Evolutionary conservation across 148 eudicot species (phyloP), one percentile per base, ranked within the genome.

Genomic region (Camellia sinensis): DNA sequence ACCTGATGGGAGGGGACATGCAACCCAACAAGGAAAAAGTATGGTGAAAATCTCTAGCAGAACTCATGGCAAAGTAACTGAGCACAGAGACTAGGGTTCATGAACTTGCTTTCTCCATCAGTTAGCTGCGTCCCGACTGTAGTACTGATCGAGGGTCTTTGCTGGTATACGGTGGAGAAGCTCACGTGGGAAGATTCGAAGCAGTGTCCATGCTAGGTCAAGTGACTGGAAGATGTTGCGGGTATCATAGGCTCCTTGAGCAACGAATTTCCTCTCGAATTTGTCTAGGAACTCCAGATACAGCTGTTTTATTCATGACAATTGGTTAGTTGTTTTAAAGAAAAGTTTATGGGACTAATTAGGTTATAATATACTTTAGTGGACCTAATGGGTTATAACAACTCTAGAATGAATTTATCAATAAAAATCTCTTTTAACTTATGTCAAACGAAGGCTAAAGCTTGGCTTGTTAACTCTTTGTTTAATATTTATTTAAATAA

Each of bases 161-260:
- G 99, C 99, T 41, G 99, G 99, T 63, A 96, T 96, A 87, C 99
- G 98, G 78, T 96, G 99, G 77, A 96, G 98, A 74, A 96, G 97
- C 87, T 96, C 99, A 67, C 99, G 92, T 0, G 99, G 99, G 83
- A 96, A 96, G 80, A 96, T 96, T 66, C 99, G 85, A 13, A 96
- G 97, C 72, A 96, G 89, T 0, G 99, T 94, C 99, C 98, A 96
- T 72, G 99, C 99, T 74, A 96, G 78, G 84, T 96, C 99, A 57
- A 96, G 98, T 9, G 99, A 96, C 84, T 96, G 99, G 89, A 96
- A 96, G 80, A 96, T 88, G 85, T 94, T 86, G 21, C 98, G 92
- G 46, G 99, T 96, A 83, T 96, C 99, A 61, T 96, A 94, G 29
- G 99, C 99, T 79, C 99, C 99, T 89, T 96, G 99, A 15, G 94